These are phyloP conservation scores for Colletotrichum orbiculare DNA, from an alignment of 2,329 filamentous ascomycete species.

Conservation along the genomic window DNA sequence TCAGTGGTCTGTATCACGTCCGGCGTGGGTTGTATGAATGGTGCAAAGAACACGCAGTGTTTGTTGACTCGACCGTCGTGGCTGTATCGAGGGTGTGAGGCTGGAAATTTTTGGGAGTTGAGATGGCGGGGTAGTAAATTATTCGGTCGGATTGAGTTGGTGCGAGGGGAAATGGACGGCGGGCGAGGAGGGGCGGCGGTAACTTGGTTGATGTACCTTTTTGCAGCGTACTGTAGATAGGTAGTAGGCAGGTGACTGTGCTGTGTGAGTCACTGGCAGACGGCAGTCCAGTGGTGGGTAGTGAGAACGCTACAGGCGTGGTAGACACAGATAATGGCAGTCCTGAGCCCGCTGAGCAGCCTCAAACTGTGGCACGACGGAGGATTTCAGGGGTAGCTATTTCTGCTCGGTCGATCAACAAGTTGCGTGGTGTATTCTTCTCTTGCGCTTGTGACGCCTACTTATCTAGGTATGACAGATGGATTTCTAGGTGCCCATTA, in stretches of 20 bases:
- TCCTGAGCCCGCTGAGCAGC: too few species aligned
- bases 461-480: too few species aligned
- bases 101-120: conserved; percentile 35
- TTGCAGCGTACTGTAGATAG: background rate
- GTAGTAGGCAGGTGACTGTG: conserved; percentile 7
- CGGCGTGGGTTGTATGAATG: background rate
- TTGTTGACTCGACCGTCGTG: conserved; percentile 24
- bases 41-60: conserved; percentile 11
- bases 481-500: too few species aligned
- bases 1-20: background rate
- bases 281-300: background rate
- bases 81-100: background rate
- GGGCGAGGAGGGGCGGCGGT: conserved; percentile 14
- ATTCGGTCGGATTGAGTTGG: conserved; percentile 32
- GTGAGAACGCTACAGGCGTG: too few species aligned
- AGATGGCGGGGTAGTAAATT: conserved; percentile 38
- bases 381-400: too few species aligned
- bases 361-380: too few species aligned
- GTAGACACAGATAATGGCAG: too few species aligned
- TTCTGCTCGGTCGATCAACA: too few species aligned
- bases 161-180: conserved; percentile 15
- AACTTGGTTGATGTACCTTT: conserved; percentile 17
- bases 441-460: too few species aligned
- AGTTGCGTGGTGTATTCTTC: too few species aligned
- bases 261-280: conserved; percentile 29